phyloP scores from a whole-genome alignment of 192 early-diverging fungal species.

The Phlyctochytrium arcticum region DNA sequence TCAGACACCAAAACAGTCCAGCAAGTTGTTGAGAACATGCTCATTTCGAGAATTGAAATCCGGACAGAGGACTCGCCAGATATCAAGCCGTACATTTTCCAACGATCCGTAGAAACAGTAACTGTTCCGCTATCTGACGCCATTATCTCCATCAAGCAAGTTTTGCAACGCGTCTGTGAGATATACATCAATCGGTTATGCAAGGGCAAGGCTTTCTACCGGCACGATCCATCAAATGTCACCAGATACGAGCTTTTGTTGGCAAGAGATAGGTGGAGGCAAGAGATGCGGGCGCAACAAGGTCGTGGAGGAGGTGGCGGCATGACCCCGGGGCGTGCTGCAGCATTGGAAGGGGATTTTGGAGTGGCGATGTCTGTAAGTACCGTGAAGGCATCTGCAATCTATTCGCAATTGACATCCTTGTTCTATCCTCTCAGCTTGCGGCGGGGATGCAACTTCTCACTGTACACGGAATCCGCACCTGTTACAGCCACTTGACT shows the following conservation, averaged over 20 bases:
- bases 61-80: constrained; percentile 87
- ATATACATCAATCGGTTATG: constrained; percentile 30
- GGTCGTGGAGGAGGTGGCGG: background rate
- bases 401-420: background rate
- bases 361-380: constrained; percentile 43
- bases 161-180: constrained; percentile 39
- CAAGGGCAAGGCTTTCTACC: constrained; percentile 43
- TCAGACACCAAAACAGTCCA: constrained; percentile 66
- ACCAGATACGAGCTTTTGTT: constrained; percentile 40
- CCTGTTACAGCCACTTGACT: background rate
- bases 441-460: constrained; percentile 22
- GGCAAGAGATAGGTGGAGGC: constrained; percentile 28
- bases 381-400: background rate
- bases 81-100: constrained; percentile 67
- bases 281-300: background rate
- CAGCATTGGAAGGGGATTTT: constrained; percentile 50
- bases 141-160: constrained; percentile 40
- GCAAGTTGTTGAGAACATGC: constrained; percentile 68
- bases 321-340: constrained; percentile 11
- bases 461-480: constrained; percentile 33
- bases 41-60: constrained; percentile 75
- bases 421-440: constrained; percentile 5
- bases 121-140: constrained; percentile 53
- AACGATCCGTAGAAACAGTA: constrained; percentile 60
- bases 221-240: constrained; percentile 29